Base-by-base conservation (phyloP, 305 asterid genomes). In the Striga hermonthica region DNA sequence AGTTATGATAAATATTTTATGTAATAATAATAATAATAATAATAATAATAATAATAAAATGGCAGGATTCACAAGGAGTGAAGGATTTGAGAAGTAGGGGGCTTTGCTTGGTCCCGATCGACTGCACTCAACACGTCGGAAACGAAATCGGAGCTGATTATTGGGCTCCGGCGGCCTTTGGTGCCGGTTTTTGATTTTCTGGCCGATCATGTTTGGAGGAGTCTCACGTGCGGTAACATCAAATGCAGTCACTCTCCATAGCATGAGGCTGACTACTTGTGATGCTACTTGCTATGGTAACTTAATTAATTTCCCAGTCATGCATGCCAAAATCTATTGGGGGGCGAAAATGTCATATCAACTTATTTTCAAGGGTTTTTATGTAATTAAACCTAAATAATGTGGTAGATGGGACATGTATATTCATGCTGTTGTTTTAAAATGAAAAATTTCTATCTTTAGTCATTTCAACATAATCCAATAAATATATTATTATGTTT, bases 71-170 rank as follows among this genome's bases (percentile, higher is more conserved):
- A 59, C 78, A 78, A 52, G 73, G 43, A 39, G 62, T 8, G 28
- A 81, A 73, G 64, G 95, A 91, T 69, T 77, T 91, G 65, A 87
- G 83, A 66, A 85, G 89, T 66, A 80, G 89, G 84, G 98, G 98
- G 45, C 78, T 91, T 60, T 91, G 98, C 65, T 71, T 91, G 74
- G 91, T 87, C 67, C 95, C 98, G 0, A 76, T 83, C n/a, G 84
- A 95, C 35, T 89, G 83, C 77, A 87, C 95, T 56, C 93, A 82
- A 64, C 79, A 79, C 38, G 86, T 89, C 7, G 96, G 80, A 67
- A 75, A 68, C 15, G 90, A 84, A 57, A 80, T 28, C 40, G 95
- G 85, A 7, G 90, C 92, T 34, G 95, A 89, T 55, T 87, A 82
- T 76, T 91, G 95, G 95, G 83, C 88, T 56, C 90, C 98, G 7